Conservation (phyloP, 23 red algal genomes). For the Rhodosorus marinus region DNA sequence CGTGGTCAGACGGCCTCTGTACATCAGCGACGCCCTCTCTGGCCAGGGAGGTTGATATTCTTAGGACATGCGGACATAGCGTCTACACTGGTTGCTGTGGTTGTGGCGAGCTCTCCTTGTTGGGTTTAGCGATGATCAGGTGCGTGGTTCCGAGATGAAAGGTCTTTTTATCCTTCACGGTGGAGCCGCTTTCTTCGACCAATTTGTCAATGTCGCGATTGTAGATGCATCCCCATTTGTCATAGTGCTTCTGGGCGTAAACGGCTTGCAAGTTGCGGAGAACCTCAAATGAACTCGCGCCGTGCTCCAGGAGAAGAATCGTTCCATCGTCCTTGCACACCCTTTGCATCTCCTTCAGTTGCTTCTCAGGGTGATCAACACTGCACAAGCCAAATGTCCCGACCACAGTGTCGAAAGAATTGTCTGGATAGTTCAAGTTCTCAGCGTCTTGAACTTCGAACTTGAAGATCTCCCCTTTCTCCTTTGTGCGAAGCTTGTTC, state of each 20-base stretch:
- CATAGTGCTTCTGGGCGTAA: not conserved
- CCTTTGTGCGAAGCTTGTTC: too few relatives aligned
- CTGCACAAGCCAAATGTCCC: slow-evolving; percentile 66
- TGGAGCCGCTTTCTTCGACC: not conserved
- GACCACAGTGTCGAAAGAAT: slow-evolving; percentile 49
- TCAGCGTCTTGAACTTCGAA: too few relatives aligned
- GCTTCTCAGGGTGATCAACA: slow-evolving; percentile 11
- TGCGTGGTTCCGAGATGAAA: not conserved
- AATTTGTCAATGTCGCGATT: not conserved
- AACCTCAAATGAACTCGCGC: slow-evolving; percentile 1
- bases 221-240: not conserved
- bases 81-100: too few relatives aligned
- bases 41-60: too few relatives aligned
- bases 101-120: too few relatives aligned
- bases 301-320: slow-evolving; percentile 59
- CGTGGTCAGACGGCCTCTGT: too few relatives aligned
- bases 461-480: too few relatives aligned
- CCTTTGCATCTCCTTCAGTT: slow-evolving; percentile 28
- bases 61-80: too few relatives aligned
- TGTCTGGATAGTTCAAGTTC: too few relatives aligned
- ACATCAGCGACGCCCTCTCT: too few relatives aligned
- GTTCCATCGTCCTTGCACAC: slow-evolving; percentile 19
- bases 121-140: too few relatives aligned
- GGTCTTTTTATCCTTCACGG: not conserved
- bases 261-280: not conserved